Evolutionary conservation across 768 basidiomycete species (phyloP).

Genomic region (Pulveroboletus frians): DNA sequence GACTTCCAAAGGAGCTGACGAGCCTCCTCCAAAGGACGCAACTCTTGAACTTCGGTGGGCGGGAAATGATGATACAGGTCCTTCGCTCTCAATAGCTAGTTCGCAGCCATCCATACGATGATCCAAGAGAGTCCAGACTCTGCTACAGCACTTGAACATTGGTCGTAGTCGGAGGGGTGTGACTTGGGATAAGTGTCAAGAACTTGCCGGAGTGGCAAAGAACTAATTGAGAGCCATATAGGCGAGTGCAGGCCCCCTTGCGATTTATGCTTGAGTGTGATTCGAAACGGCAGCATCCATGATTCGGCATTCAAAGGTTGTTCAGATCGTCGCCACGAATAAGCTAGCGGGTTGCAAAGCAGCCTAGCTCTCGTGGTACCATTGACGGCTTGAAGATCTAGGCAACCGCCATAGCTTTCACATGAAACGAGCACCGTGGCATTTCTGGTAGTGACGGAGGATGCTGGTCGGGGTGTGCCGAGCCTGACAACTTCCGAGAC

Average conservation of each 20-base stretch:
- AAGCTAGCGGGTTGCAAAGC: neutral
- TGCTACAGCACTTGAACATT: neutral
- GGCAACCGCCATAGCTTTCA: too few relatives aligned
- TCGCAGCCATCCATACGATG: too few relatives aligned
- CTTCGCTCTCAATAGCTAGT: too few relatives aligned
- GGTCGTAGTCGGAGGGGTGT: neutral
- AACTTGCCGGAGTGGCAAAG: constrained; percentile 1
- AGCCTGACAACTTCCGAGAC: too few relatives aligned
- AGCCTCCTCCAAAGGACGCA: neutral
- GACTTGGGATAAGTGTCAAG: neutral
- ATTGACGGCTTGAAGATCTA: neutral
- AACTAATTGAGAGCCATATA: neutral
- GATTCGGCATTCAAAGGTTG: neutral
- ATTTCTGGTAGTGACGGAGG: too few relatives aligned
- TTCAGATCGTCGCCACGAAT: neutral
- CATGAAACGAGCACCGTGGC: too few relatives aligned
- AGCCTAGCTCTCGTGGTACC: too few relatives aligned
- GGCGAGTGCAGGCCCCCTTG: constrained; percentile 6
- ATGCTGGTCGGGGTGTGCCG: too few relatives aligned
- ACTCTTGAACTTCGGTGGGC: neutral
- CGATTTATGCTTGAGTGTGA: neutral
- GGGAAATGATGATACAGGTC: too few relatives aligned
- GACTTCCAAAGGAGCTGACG: neutral
- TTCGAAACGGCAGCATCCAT: neutral
- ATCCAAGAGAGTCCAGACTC: neutral